Percentiles rank a stretch among this genome's conserved stretches.
These are phyloP conservation scores for Davidsoniella eucalypti DNA, from an alignment of 2,329 filamentous ascomycete species.

Conservation along the genomic window DNA sequence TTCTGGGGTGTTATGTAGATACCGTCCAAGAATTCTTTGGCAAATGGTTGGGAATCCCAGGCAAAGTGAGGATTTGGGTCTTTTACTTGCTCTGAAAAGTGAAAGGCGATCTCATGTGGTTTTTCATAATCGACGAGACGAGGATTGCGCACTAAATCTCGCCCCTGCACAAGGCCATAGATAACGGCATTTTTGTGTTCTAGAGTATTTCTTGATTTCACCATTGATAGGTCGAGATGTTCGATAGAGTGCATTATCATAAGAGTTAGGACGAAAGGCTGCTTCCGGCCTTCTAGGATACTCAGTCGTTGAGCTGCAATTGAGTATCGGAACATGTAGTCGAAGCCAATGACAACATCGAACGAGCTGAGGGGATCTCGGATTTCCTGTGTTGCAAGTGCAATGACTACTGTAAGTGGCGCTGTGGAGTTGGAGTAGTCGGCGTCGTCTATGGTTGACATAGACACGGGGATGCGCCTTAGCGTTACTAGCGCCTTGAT, in stretches of 20 bases:
- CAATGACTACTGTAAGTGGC: slow-evolving; percentile 26
- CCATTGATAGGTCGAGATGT: slow-evolving; percentile 34
- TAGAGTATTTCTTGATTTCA: slow-evolving; percentile 20
- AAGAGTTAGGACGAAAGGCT: slow-evolving; percentile 31
- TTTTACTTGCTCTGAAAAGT: slow-evolving; percentile 31
- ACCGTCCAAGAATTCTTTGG: slow-evolving; percentile 31
- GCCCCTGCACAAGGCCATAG: slow-evolving; percentile 22
- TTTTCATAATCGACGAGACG: slow-evolving; percentile 22
- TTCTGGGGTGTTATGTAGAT: slow-evolving; percentile 24
- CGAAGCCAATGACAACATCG: slow-evolving; percentile 37
- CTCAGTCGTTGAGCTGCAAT: slow-evolving; percentile 16
- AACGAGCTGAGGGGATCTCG: slow-evolving; percentile 24
- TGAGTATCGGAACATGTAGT: slow-evolving; percentile 31
- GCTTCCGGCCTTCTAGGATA: slow-evolving; percentile 16
- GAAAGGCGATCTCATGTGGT: slow-evolving; percentile 30
- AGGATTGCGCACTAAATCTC: slow-evolving; percentile 25
- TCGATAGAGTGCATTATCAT: slow-evolving; percentile 37
- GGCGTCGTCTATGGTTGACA: slow-evolving; percentile 19
- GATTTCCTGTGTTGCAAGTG: slow-evolving; percentile 24
- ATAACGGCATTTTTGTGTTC: slow-evolving; percentile 32
- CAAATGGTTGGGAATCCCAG: slow-evolving; percentile 32
- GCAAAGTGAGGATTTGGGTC: slow-evolving; percentile 23
- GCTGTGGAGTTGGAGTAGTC: slow-evolving; percentile 19
- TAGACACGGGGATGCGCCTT: slow-evolving; percentile 22
- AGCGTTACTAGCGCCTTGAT: slow-evolving; percentile 32